Conservation (phyloP, 768 basidiomycete genomes). For the Amanita exitialis region DNA sequence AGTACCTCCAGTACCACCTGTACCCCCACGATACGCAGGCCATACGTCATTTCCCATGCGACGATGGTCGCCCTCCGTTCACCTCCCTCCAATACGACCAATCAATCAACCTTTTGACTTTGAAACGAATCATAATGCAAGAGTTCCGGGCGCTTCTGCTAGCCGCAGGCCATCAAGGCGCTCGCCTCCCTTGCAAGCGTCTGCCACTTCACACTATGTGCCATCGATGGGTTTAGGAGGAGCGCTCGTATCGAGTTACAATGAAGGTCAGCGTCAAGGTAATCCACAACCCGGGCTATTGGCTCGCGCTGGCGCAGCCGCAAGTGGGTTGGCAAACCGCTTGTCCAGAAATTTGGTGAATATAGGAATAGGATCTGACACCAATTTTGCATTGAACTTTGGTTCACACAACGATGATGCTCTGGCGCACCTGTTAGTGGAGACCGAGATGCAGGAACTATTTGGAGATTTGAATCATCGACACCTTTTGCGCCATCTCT, state of each 20-base stretch:
- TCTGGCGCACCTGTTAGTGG: slow-evolving; percentile 8
- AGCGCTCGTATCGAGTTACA: slow-evolving; percentile 38
- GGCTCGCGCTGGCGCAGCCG: slow-evolving; percentile 7
- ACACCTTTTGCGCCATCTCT: slow-evolving; percentile 4
- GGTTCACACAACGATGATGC: slow-evolving; percentile 9
- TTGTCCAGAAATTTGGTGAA: slow-evolving; percentile 1
- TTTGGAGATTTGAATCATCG: slow-evolving; percentile 2
- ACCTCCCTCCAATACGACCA: slow-evolving; percentile 38
- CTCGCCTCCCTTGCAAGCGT: slow-evolving; percentile 18
- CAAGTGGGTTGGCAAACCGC: slow-evolving; percentile 7
- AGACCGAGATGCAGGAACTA: slow-evolving; percentile 6
- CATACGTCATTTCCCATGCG: slow-evolving; percentile 29
- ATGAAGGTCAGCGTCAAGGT: slow-evolving; percentile 9
- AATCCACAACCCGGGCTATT: slow-evolving; percentile 12
- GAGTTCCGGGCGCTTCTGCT: slow-evolving; percentile 7
- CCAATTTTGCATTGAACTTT: not conserved
- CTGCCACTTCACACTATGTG: slow-evolving; percentile 41
- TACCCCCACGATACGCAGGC: slow-evolving; percentile 27
- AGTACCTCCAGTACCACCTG: slow-evolving; percentile 48
- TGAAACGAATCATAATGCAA: slow-evolving; percentile 22
- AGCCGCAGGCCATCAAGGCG: slow-evolving; percentile 10
- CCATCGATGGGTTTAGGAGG: slow-evolving; percentile 62
- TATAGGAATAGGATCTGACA: slow-evolving; percentile 1
- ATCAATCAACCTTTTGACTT: slow-evolving; percentile 42
- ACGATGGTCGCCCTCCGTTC: slow-evolving; percentile 19